Percentiles rank a stretch among this genome's conserved stretches.
These are phyloP conservation scores for Leishmania major DNA, from an alignment of 208 protist genomes.

Conservation along the genomic window DNA sequence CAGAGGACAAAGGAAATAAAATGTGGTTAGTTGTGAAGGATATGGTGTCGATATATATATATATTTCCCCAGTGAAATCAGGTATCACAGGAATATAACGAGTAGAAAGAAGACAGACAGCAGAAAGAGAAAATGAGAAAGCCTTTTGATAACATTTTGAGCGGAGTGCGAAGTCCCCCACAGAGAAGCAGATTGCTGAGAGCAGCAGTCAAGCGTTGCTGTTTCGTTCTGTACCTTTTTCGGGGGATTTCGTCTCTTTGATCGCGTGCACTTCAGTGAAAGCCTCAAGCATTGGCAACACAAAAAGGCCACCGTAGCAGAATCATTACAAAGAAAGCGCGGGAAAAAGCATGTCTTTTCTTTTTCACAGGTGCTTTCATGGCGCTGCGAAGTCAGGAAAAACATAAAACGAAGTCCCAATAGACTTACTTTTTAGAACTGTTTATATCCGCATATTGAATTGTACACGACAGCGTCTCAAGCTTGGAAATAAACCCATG, in stretches of 20 bases:
- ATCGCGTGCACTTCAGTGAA: not conserved
- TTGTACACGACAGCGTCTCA: not conserved
- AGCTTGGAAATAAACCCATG: not conserved
- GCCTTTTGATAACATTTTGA: not conserved
- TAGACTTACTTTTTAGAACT: not conserved
- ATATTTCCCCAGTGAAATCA: no score
- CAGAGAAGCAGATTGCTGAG: not conserved
- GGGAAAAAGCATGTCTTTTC: not conserved
- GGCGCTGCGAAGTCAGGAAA: not conserved
- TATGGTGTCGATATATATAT: not conserved
- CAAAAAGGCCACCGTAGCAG: not conserved
- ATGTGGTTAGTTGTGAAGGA: not conserved
- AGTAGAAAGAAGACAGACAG: not conserved
- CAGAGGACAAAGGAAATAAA: not conserved
- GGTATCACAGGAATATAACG: not conserved
- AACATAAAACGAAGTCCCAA: constrained; percentile 10
- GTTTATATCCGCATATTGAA: not conserved
- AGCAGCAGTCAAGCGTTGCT: not conserved
- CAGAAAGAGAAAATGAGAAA: not conserved
- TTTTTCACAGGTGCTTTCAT: constrained; percentile 1
- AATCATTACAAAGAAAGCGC: not conserved
- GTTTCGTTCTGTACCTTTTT: not conserved
- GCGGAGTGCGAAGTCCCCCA: not conserved
- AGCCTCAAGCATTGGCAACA: not conserved
- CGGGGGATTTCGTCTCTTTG: not conserved